Conservation (phyloP, 2,329 filamentous ascomycete species). For the Biscogniauxia mediterranea region DNA sequence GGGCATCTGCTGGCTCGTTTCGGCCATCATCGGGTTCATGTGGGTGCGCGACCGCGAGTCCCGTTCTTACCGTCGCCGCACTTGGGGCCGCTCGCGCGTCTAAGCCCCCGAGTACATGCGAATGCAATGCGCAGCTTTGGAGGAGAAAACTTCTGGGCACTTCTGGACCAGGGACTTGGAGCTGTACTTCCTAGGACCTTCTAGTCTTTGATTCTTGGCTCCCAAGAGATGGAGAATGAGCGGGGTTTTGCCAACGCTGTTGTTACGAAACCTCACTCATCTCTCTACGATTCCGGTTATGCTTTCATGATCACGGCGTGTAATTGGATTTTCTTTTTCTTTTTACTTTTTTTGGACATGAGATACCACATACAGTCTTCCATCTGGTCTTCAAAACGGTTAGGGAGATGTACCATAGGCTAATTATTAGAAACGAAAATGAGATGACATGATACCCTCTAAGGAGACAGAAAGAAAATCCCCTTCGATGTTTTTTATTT, state of each 20-base stretch:
- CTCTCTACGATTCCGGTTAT: background rate
- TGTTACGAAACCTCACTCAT: background rate
- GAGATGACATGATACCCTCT: background rate
- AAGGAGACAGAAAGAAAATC: background rate
- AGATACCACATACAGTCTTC: background rate
- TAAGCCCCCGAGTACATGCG: conserved; percentile 6
- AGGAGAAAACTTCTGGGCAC: background rate
- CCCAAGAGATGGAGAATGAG: background rate
- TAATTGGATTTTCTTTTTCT: background rate
- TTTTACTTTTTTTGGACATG: too few species aligned
- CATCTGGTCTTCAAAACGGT: background rate
- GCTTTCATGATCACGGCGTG: background rate
- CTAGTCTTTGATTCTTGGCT: too few species aligned
- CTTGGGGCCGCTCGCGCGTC: conserved; percentile 29
- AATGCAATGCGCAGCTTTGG: background rate
- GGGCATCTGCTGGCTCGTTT: conserved; percentile 68
- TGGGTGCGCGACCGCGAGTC: conserved; percentile 48
- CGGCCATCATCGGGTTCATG: conserved; percentile 55
- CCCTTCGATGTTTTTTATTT: background rate
- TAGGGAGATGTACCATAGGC: background rate
- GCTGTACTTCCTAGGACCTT: too few species aligned
- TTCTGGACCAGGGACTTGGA: background rate
- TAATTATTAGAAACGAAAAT: background rate
- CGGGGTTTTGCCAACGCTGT: background rate
- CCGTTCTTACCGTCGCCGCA: conserved; percentile 31